phyloP scores from a whole-genome alignment of 2,329 filamentous ascomycete genomes.

The Talaromyces islandicus region DNA sequence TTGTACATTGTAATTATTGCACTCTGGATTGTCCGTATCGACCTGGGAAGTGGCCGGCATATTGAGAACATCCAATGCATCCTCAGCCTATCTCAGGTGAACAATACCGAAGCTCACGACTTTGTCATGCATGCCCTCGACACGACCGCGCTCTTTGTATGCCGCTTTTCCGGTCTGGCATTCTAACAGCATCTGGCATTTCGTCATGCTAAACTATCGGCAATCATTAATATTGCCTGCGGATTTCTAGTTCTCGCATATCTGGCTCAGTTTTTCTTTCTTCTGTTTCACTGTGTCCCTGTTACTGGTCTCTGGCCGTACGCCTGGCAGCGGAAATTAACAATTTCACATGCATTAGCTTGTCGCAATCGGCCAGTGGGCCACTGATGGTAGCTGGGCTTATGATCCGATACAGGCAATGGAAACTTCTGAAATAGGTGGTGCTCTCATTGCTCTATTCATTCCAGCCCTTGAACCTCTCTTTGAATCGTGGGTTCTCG shows the following conservation, averaged over 20 bases:
- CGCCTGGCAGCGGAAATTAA: conserved; percentile 37
- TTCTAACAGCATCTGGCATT: conserved; percentile 45
- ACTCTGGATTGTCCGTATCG: conserved; percentile 1
- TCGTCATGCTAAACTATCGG: conserved; percentile 16
- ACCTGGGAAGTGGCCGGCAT: conserved; percentile 4
- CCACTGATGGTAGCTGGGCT: conserved; percentile 44
- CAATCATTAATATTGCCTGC: not conserved
- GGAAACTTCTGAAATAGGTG: conserved; percentile 47
- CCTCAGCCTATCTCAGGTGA: conserved; percentile 5
- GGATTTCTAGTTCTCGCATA: conserved; percentile 26
- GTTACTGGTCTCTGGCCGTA: conserved; percentile 51
- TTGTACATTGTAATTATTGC: conserved; percentile 5
- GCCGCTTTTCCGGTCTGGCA: conserved; percentile 47
- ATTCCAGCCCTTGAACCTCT: conserved; percentile 47
- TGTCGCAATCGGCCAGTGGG: conserved; percentile 42
- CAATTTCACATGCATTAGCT: conserved; percentile 42
- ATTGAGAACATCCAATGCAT: conserved; percentile 5
- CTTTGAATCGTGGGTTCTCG: conserved; percentile 19
- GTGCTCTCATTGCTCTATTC: conserved; percentile 46
- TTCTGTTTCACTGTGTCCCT: conserved; percentile 48
- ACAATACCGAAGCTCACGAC: conserved; percentile 43
- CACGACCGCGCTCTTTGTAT: conserved; percentile 45
- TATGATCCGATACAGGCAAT: conserved; percentile 47
- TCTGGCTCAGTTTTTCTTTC: conserved; percentile 44
- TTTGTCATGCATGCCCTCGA: conserved; percentile 50